Base-by-base conservation (phyloP, 768 basidiomycete genomes). In the Daedalea quercina region DNA sequence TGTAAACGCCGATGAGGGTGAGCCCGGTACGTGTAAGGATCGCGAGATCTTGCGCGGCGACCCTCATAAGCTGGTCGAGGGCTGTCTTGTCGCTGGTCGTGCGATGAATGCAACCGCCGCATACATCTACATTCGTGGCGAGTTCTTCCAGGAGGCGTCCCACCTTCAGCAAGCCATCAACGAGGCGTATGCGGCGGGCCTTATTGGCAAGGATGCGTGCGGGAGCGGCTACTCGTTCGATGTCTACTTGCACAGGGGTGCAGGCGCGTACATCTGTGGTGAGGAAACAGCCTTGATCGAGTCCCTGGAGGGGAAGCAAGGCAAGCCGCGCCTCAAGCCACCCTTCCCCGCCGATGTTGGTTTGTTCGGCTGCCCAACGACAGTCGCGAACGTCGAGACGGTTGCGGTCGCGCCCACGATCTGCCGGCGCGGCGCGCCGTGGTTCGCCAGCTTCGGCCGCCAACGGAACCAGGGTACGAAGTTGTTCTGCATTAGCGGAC, bases 101-200 rank as follows among this genome's bases (percentile, higher is more conserved):
- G 85, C 77, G 17, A 99, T 99, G 95, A 98, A 98, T 70, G 95
- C 94, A 35, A 94, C 70, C 44, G 94, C 94, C 0, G 95, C 95
- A n/a, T 99, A 98, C 77, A 98, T 99, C 70, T 99, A 99, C 73
- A 93, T 98, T 63, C 94, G 95, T 55, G 95, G 95, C 59, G 95
- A 99, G 69, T 99, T 98, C 73, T 84, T 87, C 71, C 92, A 94
- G 67, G 95, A 97, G 69, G 94, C 94, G 0, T 78, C 82, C 0
- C 94, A 96, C 68, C 80, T 97, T 37, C 90, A 94, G 68, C 90
- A 94, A 67, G 95, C 95, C 50, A 96, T 99, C 70, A 79, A 84
- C 60, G 94, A 97, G 65, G 94, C 95, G 2, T 97, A 99, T 74
- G 82, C 83, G 47, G 84, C 84, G 34, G 94, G 94, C 4, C 74